Evolutionary conservation across 2,329 filamentous ascomycete genomes (phyloP).

Genomic region (Penicillium sp.): DNA sequence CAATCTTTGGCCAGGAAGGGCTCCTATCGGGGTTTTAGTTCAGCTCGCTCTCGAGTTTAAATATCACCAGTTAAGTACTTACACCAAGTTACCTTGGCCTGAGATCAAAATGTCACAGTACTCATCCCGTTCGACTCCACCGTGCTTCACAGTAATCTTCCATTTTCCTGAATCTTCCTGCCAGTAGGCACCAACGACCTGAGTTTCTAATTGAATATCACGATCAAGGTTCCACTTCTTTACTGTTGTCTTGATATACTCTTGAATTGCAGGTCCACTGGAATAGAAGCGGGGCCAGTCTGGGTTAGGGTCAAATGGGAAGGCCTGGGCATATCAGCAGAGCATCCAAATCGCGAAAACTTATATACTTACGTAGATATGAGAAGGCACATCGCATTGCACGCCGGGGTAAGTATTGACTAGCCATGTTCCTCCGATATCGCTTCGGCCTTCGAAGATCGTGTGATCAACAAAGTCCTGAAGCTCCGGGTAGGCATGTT

Average conservation of each 20-base stretch:
- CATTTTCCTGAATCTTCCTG: constrained; percentile 22
- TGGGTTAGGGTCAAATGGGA: constrained; percentile 44
- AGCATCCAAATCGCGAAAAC: not conserved
- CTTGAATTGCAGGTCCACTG: constrained; percentile 40
- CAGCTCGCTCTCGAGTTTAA: not conserved
- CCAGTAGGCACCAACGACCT: constrained; percentile 42
- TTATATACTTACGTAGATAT: constrained; percentile 33
- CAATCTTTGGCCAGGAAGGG: constrained; percentile 25
- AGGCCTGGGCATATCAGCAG: constrained; percentile 5
- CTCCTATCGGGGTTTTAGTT: not conserved
- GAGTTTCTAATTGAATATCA: constrained; percentile 39
- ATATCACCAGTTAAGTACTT: constrained; percentile 11
- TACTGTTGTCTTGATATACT: constrained; percentile 42
- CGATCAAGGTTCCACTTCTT: constrained; percentile 42
- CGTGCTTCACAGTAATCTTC: constrained; percentile 19
- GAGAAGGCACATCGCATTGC: constrained; percentile 32
- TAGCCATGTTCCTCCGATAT: constrained; percentile 23
- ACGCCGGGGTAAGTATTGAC: constrained; percentile 23
- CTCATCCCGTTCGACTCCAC: constrained; percentile 18
- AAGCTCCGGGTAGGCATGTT: constrained; percentile 33
- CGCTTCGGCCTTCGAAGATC: constrained; percentile 44
- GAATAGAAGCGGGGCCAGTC: constrained; percentile 44
- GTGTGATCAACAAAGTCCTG: constrained; percentile 36
- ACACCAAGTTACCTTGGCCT: constrained; percentile 26
- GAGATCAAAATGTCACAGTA: constrained; percentile 27